Evolutionary conservation across 2,329 filamentous ascomycete species (phyloP), one percentile per base, ranked within the genome.

Genomic region (Lecanosticta acicola): DNA sequence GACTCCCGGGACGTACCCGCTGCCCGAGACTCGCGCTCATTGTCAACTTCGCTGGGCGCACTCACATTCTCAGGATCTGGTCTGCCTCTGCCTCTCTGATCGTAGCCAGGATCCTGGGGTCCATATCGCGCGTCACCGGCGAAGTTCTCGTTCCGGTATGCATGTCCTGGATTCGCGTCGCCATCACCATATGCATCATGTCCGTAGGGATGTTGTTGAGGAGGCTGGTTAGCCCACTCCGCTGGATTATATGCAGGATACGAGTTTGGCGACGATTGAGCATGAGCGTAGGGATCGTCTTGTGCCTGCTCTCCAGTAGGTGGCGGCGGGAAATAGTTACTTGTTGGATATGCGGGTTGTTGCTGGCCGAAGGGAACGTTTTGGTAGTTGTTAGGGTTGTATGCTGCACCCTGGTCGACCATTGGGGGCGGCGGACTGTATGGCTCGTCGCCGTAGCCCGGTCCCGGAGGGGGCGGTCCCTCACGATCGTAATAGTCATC

Each of bases 281-380:
- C 65, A 57, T 46, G 61, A 32, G 51, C 43, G 37, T 20, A 26
- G 57, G 45, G 61, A 32, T 53, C 43, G 37, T 20, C 32, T 10
- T 52, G 44, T 24, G 52, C 47, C 60, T 51, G 42, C 16, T 54
- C 56, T 26, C 48, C 54, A 16, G 58, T 60, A 4, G 65, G 71
- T 2, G 72, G 72, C n/a, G 72, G 72, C 20, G 72, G 71, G 54
- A 75, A 75, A 52, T 73, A 68, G 45, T 72, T 72, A 41, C 66
- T 65, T 42, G 67, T 61, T 16, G 72, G 72, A 41, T 74, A 75
- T 46, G 49, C 47, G 46, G 56, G 51, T 41, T 48, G 52, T 49
- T 57, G 56, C 34, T 55, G 46, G 39, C 41, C 43, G 36, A 57
- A 53, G 16, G 49, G 46, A 19, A 64, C 70, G 21, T 55, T 53